Evolutionary conservation across 139 green algal species (phyloP).

Genomic region (Medakamo hakoo): DNA sequence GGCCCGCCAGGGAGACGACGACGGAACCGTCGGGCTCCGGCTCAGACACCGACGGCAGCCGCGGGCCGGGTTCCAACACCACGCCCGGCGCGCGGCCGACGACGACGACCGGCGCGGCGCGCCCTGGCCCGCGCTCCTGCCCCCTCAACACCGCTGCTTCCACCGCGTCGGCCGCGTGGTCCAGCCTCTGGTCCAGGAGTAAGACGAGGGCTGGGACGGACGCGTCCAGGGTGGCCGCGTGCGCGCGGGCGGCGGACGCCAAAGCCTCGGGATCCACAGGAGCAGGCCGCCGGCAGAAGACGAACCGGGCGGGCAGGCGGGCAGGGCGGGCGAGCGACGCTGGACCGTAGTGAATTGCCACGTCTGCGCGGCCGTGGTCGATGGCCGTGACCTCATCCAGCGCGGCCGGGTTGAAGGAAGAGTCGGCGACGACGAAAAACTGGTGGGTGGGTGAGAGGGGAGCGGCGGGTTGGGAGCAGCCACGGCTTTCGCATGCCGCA

Average conservation of each 20-base stretch:
- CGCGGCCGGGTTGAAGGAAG: neutral
- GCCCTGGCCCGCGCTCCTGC: no score
- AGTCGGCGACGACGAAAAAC: neutral
- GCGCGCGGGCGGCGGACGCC: no score
- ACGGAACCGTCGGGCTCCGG: no score
- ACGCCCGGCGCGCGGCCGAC: no score
- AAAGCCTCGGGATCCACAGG: neutral
- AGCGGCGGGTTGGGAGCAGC: neutral
- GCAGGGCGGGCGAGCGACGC: neutral
- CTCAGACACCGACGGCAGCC: no score
- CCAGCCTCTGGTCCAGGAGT: neutral
- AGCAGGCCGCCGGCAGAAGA: neutral
- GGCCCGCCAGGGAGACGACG: neutral
- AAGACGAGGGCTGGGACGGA: neutral
- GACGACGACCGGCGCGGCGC: no score
- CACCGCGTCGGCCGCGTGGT: neutral
- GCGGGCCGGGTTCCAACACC: no score
- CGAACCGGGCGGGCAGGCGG: neutral
- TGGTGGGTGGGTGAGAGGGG: neutral
- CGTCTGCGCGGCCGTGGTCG: neutral
- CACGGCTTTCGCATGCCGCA: no score
- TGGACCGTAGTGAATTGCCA: neutral
- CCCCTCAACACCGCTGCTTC: no score
- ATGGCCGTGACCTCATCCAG: neutral
- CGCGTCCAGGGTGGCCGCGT: neutral